phyloP scores from a whole-genome alignment of 2,329 filamentous ascomycete genomes.

The Lasiodiplodia hormozganensis region DNA sequence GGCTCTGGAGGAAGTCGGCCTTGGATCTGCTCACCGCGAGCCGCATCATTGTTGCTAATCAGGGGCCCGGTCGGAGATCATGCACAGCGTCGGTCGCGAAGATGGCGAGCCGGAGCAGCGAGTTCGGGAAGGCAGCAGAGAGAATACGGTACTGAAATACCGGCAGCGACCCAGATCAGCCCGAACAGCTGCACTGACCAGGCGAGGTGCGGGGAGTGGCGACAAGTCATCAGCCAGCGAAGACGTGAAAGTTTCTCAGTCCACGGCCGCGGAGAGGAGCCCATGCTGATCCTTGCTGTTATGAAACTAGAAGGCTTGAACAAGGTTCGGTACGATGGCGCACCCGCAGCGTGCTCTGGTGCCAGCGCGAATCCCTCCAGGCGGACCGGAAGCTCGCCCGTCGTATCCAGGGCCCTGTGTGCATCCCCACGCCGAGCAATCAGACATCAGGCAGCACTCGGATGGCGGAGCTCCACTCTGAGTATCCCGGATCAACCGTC shows the following conservation, averaged over 20 bases:
- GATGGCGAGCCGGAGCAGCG: neutral
- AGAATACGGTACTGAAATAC: neutral
- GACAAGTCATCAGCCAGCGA: neutral
- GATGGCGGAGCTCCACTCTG: no score
- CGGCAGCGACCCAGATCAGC: neutral
- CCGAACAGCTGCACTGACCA: neutral
- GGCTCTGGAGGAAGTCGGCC: conserved; percentile 49
- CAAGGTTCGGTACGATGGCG: neutral
- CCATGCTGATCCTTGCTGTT: neutral
- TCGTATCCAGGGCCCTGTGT: neutral
- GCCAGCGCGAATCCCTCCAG: no score
- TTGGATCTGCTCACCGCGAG: conserved; percentile 33
- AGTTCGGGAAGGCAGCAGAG: neutral
- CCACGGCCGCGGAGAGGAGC: neutral
- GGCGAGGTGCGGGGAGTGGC: neutral
- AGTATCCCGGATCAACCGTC: no score
- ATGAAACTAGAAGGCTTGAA: neutral
- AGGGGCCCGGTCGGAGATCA: neutral
- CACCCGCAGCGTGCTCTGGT: neutral
- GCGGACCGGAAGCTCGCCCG: no score
- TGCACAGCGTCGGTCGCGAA: neutral
- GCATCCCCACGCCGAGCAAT: neutral
- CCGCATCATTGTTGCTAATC: neutral
- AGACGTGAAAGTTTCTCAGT: neutral
- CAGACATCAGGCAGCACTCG: no score